A percentile compares a stretch with the other conserved stretches of the same genome.
Conservation (phyloP, 768 basidiomycete species). For the Hebeloma cylindrosporum region DNA sequence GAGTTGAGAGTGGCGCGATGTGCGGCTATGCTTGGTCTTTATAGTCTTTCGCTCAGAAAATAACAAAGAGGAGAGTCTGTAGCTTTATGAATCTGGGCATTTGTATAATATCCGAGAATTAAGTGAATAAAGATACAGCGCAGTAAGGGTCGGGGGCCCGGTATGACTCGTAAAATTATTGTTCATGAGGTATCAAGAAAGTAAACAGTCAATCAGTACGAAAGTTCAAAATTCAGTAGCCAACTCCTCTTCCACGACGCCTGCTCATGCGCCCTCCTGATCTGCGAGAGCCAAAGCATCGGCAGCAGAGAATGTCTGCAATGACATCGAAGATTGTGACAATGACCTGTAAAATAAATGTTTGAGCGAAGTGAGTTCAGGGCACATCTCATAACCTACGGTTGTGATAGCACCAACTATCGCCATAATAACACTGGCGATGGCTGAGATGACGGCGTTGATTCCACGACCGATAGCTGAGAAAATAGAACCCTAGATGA, state of each 20-base stretch:
- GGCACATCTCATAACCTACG: conserved; percentile 37
- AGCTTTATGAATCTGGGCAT: too few species aligned
- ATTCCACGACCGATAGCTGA: conserved; percentile 66
- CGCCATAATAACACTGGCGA: conserved; percentile 58
- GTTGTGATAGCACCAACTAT: conserved; percentile 59
- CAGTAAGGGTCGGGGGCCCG: too few species aligned
- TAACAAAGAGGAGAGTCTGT: too few species aligned
- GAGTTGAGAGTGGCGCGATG: too few species aligned
- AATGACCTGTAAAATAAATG: conserved; percentile 46
- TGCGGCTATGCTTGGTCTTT: too few species aligned
- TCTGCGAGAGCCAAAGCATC: conserved; percentile 43
- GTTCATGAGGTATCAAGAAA: too few species aligned
- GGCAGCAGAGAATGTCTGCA: conserved; percentile 52
- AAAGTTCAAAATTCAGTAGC: background rate
- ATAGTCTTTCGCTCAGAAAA: too few species aligned
- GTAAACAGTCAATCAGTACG: background rate
- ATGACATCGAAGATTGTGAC: conserved; percentile 67
- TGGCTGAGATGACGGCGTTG: conserved; percentile 58
- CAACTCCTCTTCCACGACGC: conserved; percentile 9
- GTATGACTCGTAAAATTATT: too few species aligned
- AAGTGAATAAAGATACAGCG: too few species aligned
- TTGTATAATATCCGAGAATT: too few species aligned
- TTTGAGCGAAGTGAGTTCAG: background rate
- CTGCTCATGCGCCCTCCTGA: conserved; percentile 22
- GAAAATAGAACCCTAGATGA: conserved; percentile 63